Conservation (phyloP, 2,329 filamentous ascomycete genomes). For the Aspergillus quadricinctus region DNA sequence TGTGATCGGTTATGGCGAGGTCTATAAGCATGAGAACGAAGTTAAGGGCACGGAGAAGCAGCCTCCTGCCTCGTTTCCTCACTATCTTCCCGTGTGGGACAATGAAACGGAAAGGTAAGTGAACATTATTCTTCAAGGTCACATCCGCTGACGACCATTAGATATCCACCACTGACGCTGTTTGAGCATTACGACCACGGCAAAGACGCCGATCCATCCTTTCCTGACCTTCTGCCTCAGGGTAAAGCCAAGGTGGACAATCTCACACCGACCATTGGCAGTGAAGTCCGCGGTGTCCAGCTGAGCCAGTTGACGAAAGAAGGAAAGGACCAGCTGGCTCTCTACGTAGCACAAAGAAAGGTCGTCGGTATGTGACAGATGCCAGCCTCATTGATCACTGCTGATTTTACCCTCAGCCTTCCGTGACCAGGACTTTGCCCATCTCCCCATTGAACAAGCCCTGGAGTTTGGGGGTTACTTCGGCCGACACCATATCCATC, state of each 20-base stretch:
- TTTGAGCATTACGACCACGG: slow-evolving; percentile 74
- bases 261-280: slow-evolving; percentile 69
- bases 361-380: slow-evolving; percentile 54
- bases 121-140: background rate
- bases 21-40: slow-evolving; percentile 47
- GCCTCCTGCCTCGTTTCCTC: slow-evolving; percentile 59
- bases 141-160: slow-evolving; percentile 22
- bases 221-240: slow-evolving; percentile 61
- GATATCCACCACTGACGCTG: slow-evolving; percentile 58
- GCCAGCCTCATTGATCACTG: background rate
- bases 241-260: slow-evolving; percentile 48
- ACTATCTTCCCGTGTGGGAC: slow-evolving; percentile 72
- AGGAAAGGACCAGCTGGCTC: slow-evolving; percentile 71
- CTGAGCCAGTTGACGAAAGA: slow-evolving; percentile 62
- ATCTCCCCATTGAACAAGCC: slow-evolving; percentile 65
- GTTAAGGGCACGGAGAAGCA: slow-evolving; percentile 51
- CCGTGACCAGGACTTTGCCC: slow-evolving; percentile 68
- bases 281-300: slow-evolving; percentile 67
- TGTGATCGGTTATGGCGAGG: slow-evolving; percentile 27
- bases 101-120: slow-evolving; percentile 43
- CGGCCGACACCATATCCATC: slow-evolving; percentile 76
- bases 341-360: slow-evolving; percentile 49
- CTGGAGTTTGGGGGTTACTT: slow-evolving; percentile 70
- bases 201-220: slow-evolving; percentile 66
- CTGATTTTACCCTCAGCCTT: slow-evolving; percentile 48